A percentile compares a stretch with the other conserved stretches of the same genome.
phyloP scores from a whole-genome alignment of 2,329 filamentous ascomycete species.

The Penicillium sp. region DNA sequence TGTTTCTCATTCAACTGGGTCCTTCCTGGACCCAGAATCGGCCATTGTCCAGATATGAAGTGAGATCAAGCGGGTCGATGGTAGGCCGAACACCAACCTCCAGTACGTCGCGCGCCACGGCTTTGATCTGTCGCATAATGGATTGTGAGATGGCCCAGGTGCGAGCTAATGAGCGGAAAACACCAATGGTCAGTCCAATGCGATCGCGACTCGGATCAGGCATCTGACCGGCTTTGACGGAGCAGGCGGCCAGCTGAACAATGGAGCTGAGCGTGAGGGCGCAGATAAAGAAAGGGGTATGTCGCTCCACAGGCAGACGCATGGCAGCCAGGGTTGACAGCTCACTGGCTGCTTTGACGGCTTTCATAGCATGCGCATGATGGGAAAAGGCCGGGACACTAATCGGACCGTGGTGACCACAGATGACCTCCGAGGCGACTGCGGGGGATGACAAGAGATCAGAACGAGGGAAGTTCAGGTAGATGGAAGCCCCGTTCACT shows the following conservation, averaged over 20 bases:
- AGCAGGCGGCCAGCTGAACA: slow-evolving; percentile 81
- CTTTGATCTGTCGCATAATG: slow-evolving; percentile 73
- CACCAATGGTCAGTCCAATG: slow-evolving; percentile 78
- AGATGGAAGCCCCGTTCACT: slow-evolving; percentile 64
- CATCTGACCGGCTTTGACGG: slow-evolving; percentile 59
- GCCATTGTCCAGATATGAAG: slow-evolving; percentile 37
- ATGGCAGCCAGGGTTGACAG: slow-evolving; percentile 74
- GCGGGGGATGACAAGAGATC: slow-evolving; percentile 65
- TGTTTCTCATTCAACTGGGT: slow-evolving; percentile 21
- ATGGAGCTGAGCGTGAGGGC: slow-evolving; percentile 78
- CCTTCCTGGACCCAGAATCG: slow-evolving; percentile 41
- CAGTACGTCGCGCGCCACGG: slow-evolving; percentile 76
- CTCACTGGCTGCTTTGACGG: slow-evolving; percentile 75
- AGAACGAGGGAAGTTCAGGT: slow-evolving; percentile 79
- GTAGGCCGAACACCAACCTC: slow-evolving; percentile 44
- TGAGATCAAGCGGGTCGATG: slow-evolving; percentile 41
- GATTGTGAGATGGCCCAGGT: slow-evolving; percentile 75
- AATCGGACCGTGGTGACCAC: slow-evolving; percentile 44
- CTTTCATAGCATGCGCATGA: slow-evolving; percentile 73
- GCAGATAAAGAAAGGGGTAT: slow-evolving; percentile 85
- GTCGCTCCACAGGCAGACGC: slow-evolving; percentile 63
- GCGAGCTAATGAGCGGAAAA: slow-evolving; percentile 68
- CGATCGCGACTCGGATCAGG: slow-evolving; percentile 66
- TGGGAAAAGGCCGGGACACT: slow-evolving; percentile 46
- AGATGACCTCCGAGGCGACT: slow-evolving; percentile 54